These are phyloP conservation scores for Suillus subalutaceus DNA, from an alignment of 768 basidiomycete species.

Conservation along the genomic window DNA sequence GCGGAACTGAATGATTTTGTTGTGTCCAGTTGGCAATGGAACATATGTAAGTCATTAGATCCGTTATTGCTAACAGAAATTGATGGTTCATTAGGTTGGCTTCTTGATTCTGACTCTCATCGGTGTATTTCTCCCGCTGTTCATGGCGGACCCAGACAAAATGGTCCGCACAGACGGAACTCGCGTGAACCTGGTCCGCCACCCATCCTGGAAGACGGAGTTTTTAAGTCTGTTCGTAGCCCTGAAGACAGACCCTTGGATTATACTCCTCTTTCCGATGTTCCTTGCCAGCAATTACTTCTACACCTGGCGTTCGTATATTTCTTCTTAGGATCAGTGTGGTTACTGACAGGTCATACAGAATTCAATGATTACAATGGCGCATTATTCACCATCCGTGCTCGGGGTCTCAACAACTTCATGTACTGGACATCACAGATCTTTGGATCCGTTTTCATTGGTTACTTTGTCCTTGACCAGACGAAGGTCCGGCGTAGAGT, in stretches of 20 bases:
- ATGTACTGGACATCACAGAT: slow-evolving; percentile 83
- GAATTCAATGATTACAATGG: slow-evolving; percentile 85
- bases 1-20: slow-evolving; percentile 3
- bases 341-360: slow-evolving; percentile 29
- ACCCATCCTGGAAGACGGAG: slow-evolving; percentile 80
- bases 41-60: slow-evolving; percentile 61
- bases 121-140: slow-evolving; percentile 63
- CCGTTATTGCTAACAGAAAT: background rate
- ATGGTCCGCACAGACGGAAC: slow-evolving; percentile 80
- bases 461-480: slow-evolving; percentile 64
- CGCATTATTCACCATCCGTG: slow-evolving; percentile 77
- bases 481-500: slow-evolving; percentile 56
- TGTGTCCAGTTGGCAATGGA: slow-evolving; percentile 59
- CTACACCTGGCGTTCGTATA: slow-evolving; percentile 75
- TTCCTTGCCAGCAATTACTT: slow-evolving; percentile 86
- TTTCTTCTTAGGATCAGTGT: background rate
- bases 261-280: slow-evolving; percentile 82
- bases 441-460: slow-evolving; percentile 73
- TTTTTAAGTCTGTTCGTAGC: slow-evolving; percentile 68
- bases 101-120: slow-evolving; percentile 74
- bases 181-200: slow-evolving; percentile 56
- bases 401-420: slow-evolving; percentile 77
- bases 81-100: slow-evolving; percentile 52
- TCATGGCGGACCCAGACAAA: slow-evolving; percentile 72
- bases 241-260: slow-evolving; percentile 69